These are phyloP conservation scores for Synchytrium microbalum DNA, from an alignment of 371 early-diverging fungal species.

Conservation along the genomic window DNA sequence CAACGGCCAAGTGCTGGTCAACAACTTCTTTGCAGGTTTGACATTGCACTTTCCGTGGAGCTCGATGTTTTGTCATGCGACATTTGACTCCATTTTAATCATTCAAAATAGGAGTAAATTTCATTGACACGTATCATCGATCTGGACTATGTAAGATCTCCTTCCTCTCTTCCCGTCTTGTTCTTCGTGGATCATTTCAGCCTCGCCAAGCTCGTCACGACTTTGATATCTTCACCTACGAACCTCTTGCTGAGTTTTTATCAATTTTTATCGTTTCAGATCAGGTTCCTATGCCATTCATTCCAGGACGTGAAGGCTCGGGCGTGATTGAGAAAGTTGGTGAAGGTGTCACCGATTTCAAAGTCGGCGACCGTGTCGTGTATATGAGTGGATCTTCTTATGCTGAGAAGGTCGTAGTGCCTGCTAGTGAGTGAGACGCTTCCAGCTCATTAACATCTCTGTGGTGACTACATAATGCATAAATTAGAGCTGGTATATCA, in stretches of 20 bases:
- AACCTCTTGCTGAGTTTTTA: too few relatives aligned
- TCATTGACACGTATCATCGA: constrained; percentile 90
- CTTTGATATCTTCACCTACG: too few relatives aligned
- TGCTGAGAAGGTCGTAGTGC: constrained; percentile 70
- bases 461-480: too few relatives aligned
- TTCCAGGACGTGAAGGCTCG: constrained; percentile 55
- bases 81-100: too few relatives aligned
- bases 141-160: constrained; percentile 68
- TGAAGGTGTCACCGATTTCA: constrained; percentile 48
- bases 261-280: too few relatives aligned
- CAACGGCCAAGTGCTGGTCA: constrained; percentile 60
- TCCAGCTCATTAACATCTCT: constrained; percentile 1
- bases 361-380: constrained; percentile 77
- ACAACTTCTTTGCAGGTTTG: constrained; percentile 71
- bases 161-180: constrained; percentile 62
- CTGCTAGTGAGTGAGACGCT: neutral
- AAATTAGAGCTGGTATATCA: too few relatives aligned
- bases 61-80: too few relatives aligned
- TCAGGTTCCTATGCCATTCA: constrained; percentile 2
- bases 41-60: too few relatives aligned
- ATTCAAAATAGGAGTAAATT: too few relatives aligned
- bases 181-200: constrained; percentile 50
- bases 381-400: constrained; percentile 58
- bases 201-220: neutral
- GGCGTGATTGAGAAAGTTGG: constrained; percentile 77